Base-by-base conservation (phyloP, 306 rosid genomes). In the Cicer cuneatum region DNA sequence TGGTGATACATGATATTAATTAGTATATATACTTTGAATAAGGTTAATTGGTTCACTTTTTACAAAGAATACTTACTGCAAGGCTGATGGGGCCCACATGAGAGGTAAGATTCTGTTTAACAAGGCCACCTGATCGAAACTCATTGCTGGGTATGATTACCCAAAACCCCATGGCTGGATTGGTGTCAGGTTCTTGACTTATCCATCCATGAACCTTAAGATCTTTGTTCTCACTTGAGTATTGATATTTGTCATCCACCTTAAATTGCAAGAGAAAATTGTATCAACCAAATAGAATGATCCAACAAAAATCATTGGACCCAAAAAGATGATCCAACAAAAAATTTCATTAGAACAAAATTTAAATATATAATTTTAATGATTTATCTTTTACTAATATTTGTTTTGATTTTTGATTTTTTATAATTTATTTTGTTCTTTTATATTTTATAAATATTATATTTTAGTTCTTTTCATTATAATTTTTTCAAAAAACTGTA, bases 181-280 rank as follows among this genome's bases (percentile, higher is more conserved):
- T 62, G 1, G 45, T 51, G 57, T 84, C 64, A 7, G 72, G 12
- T 45, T 42, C 51, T 37, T 82, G 61, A 83, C 84, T 80, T 63
- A 88, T 86, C 98, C 98, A 91, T 19, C 98, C 98, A 71, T 94
- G 98, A 5, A 94, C 95, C 71, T 41, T 76, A 8, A 81, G 87
- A 77, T 92, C 90, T 78, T 85, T 85, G 83, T 82, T 92, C 18
- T 86, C 89, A 73, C 87, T 66, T 0, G 96, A 87, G 74, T 94
- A 94, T 74, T 92, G 89, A 29, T 94, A 94, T 78, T 94, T 94
- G 86, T 94, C 99, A 76, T 91, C 95, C 64, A 91, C 97, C 97
- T 91, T 8, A 75, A 38, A 52, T 48, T 1, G 6, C 18, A 75
- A 63, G 5, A 61, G 33, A 29, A 43, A 54, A 37, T 18, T 64